Conservation (phyloP, 306 rosid species). For the Arachis hypogaea region DNA sequence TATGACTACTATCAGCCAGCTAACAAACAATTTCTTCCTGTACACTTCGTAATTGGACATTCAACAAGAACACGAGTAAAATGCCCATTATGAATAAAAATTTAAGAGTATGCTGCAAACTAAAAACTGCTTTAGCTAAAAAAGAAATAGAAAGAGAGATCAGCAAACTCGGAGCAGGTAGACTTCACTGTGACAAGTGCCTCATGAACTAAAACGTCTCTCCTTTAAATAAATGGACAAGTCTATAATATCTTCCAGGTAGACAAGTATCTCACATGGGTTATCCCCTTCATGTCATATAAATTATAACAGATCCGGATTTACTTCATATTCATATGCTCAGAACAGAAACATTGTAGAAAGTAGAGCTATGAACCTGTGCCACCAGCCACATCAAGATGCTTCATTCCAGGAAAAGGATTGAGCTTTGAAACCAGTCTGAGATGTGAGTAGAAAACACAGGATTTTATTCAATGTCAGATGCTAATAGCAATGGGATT, state of each 20-base stretch:
- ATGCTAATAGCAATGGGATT: conserved; percentile 13
- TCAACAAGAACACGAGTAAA: conserved; percentile 5
- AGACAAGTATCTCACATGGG: conserved; percentile 3
- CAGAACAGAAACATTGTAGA: conserved; percentile 10
- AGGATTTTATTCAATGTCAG: conserved; percentile 17
- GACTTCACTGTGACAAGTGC: neutral
- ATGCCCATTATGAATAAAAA: neutral
- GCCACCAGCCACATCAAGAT: conserved; percentile 98
- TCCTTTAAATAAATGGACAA: conserved; percentile 10
- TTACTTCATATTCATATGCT: conserved; percentile 16
- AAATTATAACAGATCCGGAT: neutral
- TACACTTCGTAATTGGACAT: neutral
- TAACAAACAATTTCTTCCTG: neutral
- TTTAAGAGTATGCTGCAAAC: conserved; percentile 1
- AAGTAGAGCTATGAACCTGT: conserved; percentile 63
- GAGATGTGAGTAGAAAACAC: conserved; percentile 40
- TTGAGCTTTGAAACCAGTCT: conserved; percentile 83
- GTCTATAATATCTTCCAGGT: conserved; percentile 15
- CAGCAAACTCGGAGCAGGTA: neutral
- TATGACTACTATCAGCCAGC: conserved; percentile 11
- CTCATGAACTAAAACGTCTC: neutral
- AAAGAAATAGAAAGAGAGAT: conserved; percentile 13
- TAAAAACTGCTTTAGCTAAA: neutral
- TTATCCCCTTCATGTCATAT: neutral
- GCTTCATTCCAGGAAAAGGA: conserved; percentile 97